Percentiles rank a stretch among this genome's conserved stretches.
These are phyloP conservation scores for Fusarium tjaetaba DNA, from an alignment of 2,329 filamentous ascomycete species.

Conservation along the genomic window DNA sequence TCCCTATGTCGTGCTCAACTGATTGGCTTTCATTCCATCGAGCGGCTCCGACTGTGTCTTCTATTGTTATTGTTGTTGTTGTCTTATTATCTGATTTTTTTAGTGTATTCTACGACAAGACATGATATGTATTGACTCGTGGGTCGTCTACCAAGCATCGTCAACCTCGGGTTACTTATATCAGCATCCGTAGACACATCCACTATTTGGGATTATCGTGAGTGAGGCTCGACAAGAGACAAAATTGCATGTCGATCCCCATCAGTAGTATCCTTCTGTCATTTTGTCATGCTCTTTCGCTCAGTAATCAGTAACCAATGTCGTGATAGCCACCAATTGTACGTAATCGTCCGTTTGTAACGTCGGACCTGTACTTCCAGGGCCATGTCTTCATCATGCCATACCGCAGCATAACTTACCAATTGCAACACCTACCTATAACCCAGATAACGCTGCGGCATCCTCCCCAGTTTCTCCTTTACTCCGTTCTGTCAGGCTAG, in stretches of 20 bases:
- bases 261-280: not conserved
- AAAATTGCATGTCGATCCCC: slow-evolving; percentile 26
- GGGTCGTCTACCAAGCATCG: not conserved
- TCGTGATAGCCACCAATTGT: slow-evolving; percentile 27
- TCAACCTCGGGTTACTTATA: slow-evolving; percentile 17
- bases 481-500: slow-evolving; percentile 31
- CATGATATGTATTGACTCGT: slow-evolving; percentile 1
- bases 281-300: slow-evolving; percentile 26
- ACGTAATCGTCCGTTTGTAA: slow-evolving; percentile 40
- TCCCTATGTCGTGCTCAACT: slow-evolving; percentile 45
- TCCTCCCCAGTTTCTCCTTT: slow-evolving; percentile 35
- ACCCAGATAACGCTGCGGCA: slow-evolving; percentile 10
- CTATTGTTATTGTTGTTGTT: not conserved
- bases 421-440: slow-evolving; percentile 24
- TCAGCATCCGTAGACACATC: slow-evolving; percentile 21
- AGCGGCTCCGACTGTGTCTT: slow-evolving; percentile 34
- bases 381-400: slow-evolving; percentile 32
- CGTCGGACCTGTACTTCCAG: slow-evolving; percentile 25
- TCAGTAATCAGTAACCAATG: slow-evolving; percentile 26
- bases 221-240: not conserved
- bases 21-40: slow-evolving; percentile 47
- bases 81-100: slow-evolving; percentile 19
- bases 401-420: slow-evolving; percentile 17
- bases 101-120: slow-evolving; percentile 11
- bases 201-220: slow-evolving; percentile 12